Conservation (phyloP, 2,329 filamentous ascomycete species). For the Phaeosphaeria sp. region DNA sequence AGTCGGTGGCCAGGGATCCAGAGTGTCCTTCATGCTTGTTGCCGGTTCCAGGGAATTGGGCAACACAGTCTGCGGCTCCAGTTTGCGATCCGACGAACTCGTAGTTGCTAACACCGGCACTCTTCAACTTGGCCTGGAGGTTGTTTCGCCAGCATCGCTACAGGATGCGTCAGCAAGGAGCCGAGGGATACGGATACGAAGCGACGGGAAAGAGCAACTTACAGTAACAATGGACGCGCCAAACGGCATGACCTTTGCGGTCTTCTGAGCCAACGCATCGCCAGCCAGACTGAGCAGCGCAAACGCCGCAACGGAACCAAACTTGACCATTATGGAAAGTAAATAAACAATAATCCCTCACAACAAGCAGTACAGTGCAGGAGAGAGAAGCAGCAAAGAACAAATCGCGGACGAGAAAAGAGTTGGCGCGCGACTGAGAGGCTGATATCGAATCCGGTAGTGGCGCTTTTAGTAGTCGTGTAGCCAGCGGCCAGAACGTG, state of each 20-base stretch:
- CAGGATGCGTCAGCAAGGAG: neutral
- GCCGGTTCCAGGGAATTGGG: slow-evolving; percentile 7
- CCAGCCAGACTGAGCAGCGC: slow-evolving; percentile 29
- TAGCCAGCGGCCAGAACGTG: slow-evolving; percentile 2
- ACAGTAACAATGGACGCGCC: slow-evolving; percentile 45
- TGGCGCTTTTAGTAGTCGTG: slow-evolving; percentile 7
- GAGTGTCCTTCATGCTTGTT: slow-evolving; percentile 55
- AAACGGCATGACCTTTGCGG: slow-evolving; percentile 46
- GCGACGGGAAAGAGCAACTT: slow-evolving; percentile 8
- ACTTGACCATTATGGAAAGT: slow-evolving; percentile 27
- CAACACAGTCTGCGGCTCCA: slow-evolving; percentile 4
- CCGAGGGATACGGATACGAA: neutral
- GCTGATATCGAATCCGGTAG: slow-evolving; percentile 7
- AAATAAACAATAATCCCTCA: neutral
- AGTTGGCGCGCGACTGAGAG: neutral
- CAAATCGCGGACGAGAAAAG: neutral
- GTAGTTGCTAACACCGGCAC: slow-evolving; percentile 30
- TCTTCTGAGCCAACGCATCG: slow-evolving; percentile 26
- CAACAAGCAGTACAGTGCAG: neutral
- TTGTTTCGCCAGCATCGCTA: slow-evolving; percentile 48
- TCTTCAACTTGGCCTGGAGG: slow-evolving; percentile 39
- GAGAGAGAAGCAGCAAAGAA: neutral
- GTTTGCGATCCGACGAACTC: slow-evolving; percentile 46
- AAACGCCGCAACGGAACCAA: slow-evolving; percentile 22
- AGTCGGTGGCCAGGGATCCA: slow-evolving; percentile 50